These are phyloP conservation scores for Exophiala xenobiotica DNA, from an alignment of 2,329 filamentous ascomycete genomes.

Conservation along the genomic window DNA sequence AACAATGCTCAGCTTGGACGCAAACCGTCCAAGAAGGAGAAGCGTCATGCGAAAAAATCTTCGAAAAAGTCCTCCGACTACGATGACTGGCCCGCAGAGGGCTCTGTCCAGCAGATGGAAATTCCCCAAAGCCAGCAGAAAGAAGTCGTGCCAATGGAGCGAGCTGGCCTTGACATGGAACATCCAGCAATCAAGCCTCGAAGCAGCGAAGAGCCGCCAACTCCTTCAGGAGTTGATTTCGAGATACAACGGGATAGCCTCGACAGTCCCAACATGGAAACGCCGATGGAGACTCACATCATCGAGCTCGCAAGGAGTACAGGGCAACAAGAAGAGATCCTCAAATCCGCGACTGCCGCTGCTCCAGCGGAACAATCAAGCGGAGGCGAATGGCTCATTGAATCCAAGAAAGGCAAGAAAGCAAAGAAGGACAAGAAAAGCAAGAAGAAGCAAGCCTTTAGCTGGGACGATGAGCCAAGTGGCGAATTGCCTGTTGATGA, in stretches of 20 bases:
- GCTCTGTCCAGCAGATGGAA: background rate
- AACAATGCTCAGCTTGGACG: background rate
- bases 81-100: background rate
- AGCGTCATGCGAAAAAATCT: slow-evolving; percentile 24
- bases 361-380: background rate
- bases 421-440: slow-evolving; percentile 25
- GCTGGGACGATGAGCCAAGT: slow-evolving; percentile 1
- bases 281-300: too few species aligned
- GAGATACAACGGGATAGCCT: slow-evolving; percentile 10
- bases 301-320: too few species aligned
- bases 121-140: background rate
- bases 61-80: background rate
- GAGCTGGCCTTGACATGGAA: too few species aligned
- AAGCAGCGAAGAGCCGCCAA: too few species aligned
- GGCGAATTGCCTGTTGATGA: background rate
- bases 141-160: too few species aligned
- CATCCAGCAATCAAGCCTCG: too few species aligned
- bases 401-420: slow-evolving; percentile 22
- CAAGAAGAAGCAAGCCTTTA: slow-evolving; percentile 12
- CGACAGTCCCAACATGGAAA: too few species aligned
- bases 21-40: slow-evolving; percentile 25
- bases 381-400: slow-evolving; percentile 10
- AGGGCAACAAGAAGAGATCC: too few species aligned
- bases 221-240: slow-evolving; percentile 24
- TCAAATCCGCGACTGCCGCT: too few species aligned